Base-by-base conservation (phyloP, 2,329 filamentous ascomycete genomes). In the Harringtonia aguacate region DNA sequence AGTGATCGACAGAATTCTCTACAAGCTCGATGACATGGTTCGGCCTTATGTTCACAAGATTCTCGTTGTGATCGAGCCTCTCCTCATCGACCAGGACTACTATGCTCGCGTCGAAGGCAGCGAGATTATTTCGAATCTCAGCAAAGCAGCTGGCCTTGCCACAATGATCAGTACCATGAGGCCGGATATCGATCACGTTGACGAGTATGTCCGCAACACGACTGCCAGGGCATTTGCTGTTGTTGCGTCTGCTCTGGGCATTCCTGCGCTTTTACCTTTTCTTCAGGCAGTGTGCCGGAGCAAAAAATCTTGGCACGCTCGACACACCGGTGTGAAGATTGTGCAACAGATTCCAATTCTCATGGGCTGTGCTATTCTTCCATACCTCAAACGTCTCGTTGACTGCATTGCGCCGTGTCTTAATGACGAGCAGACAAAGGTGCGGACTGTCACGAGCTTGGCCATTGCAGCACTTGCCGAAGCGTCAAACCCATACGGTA, bases 111-210 rank as follows among this genome's bases (percentile, higher is more conserved):
- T 98, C 6, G 92, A 98, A 64, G 92, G 92, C 63, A 86, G 92
- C 54, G 92, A 98, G 62, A 98, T 98, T 55, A 98, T 98, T 55
- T 97, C 90, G 44, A 98, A 98, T 61, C 77, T 98, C 40, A 86
- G 85, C 60, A 98, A 98, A 65, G 92, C 92, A 21, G 92, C 94
- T 49, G 94, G 92, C 59, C 76, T 98, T 44, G 92, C 92, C 17
- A 92, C 94, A 54, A 98, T 98, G 92, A 98, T 98, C 61, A 95
- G 88, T 66, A 95, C 89, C 9, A 98, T 98, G 92, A 77, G 92
- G 57, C 94, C 92, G 0, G 92, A 98, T 75, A 95, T 98, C 52
- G 92, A 98, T 56, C 92, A 98, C 56, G 86, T 94, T 22, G 92
- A 98, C 56, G 92, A 98, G 62, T 98, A 98, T 60, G 94, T 98